These are phyloP conservation scores for Ailanthus altissimus DNA, from an alignment of 345 rosid genomes.

Conservation along the genomic window DNA sequence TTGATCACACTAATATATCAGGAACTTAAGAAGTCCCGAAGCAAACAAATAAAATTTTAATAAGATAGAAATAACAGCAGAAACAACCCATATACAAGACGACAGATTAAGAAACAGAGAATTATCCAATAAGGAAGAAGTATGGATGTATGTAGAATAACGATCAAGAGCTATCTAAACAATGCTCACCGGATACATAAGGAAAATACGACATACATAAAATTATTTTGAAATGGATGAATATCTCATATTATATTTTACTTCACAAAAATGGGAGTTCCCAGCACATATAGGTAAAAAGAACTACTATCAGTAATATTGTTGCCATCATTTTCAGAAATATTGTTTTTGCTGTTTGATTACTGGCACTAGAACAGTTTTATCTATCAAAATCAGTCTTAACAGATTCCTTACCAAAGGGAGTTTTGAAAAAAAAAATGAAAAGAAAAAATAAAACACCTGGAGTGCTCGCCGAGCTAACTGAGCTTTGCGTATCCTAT, in stretches of 20 bases:
- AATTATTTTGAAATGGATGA: no score
- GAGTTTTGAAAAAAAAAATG: not conserved
- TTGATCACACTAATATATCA: not conserved
- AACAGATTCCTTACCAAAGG: not conserved
- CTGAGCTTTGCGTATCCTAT: constrained; percentile 84
- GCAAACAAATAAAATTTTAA: constrained; percentile 13
- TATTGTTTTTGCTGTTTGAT: not conserved
- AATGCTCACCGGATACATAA: not conserved
- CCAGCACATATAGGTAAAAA: not conserved
- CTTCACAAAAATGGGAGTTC: not conserved
- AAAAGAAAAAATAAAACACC: constrained; percentile 36
- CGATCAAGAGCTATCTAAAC: not conserved
- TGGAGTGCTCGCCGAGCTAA: constrained; percentile 88
- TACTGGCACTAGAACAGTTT: not conserved
- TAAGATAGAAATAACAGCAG: not conserved
- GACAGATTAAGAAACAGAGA: not conserved
- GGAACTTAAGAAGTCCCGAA: constrained; percentile 12
- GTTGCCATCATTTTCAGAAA: not conserved
- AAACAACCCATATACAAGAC: not conserved
- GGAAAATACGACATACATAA: not conserved
- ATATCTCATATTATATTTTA: not conserved
- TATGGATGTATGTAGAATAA: not conserved
- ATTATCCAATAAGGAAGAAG: not conserved
- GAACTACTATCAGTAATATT: not conserved
- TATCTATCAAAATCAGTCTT: not conserved